Base-by-base conservation (phyloP, 2,329 filamentous ascomycete species). In the Graphilbum ipis-grandicollis region DNA sequence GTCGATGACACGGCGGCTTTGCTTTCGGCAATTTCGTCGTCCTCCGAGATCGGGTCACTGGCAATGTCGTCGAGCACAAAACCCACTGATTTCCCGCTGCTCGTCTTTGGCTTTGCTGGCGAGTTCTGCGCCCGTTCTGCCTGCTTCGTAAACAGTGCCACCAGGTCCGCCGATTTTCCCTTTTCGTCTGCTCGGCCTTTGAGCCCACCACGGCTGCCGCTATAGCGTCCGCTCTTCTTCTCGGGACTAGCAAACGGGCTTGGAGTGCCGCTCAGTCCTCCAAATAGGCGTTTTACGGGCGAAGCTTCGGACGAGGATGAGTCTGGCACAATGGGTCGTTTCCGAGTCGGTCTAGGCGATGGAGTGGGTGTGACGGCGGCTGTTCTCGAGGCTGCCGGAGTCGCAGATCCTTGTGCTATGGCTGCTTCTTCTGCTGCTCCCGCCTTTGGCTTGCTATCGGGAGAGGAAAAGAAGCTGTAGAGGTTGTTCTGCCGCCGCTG, bases 81-180 rank as follows among this genome's bases (percentile, higher is more conserved):
- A 26, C 19, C 32, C 6, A 52, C 47, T 13, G 28, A 9, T 3
- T 48, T 48, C 10, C 10, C 14, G 8, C 14, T n/a, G 8, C 14
- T 28, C 10, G 8, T 12, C 14, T 5, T n/a, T 13, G 6, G 26
- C 26, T 13, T 13, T n/a, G 53, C 48, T 2, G 52, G 35, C n/a
- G 42, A 46, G 37, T 52, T 55, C 25, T 57, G 50, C 17, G 58
- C 59, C 29, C 59, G 62, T 43, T 73, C 66, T 8, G 65, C 65
- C 49, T 78, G 73, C 35, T 63, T 73, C 15, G 71, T 73, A 45
- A 78, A 78, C 15, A 77, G 58, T 0, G 67, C 62, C 47, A 65
- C 59, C 13, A 78, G 56, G 45, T 77, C 66, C 4, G 61, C 69
- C 7, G 65, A 66, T 42, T 65, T 69, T 5, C 61, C 63, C 43